Conservation (phyloP, 805 yeast genomes). For the Teunomyces panamensis region DNA sequence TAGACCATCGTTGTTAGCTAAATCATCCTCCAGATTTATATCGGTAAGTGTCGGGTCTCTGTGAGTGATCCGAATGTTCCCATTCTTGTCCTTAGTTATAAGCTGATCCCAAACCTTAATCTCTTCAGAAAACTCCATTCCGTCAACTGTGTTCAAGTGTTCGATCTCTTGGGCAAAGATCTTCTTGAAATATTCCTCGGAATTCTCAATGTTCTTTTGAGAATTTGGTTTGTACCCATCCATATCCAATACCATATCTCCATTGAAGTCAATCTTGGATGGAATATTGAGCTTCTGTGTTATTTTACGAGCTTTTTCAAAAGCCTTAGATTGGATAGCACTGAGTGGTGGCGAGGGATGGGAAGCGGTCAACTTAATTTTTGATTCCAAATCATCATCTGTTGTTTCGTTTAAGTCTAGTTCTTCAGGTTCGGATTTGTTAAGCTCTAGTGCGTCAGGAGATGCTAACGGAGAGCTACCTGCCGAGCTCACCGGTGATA, state of each 20-base stretch:
- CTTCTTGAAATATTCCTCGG: constrained; percentile 73
- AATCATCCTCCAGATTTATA: constrained; percentile 6
- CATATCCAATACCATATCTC: constrained; percentile 88
- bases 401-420: constrained; percentile 27
- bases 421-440: constrained; percentile 27
- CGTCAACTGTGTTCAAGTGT: constrained; percentile 16
- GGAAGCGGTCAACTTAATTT: constrained; percentile 19
- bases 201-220: constrained; percentile 67
- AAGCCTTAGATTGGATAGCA: constrained; percentile 33
- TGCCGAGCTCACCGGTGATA: constrained; percentile 67
- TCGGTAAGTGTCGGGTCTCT: constrained; percentile 9
- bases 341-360: constrained; percentile 10
- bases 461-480: constrained; percentile 27
- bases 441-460: constrained; percentile 3
- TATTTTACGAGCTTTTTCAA: constrained; percentile 59
- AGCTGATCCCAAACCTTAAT: constrained; percentile 35
- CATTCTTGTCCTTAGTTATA: constrained; percentile 56
- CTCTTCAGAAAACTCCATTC: constrained; percentile 17
- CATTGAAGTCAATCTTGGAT: constrained; percentile 80
- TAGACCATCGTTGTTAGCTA: constrained; percentile 3
- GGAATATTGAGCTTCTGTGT: constrained; percentile 80
- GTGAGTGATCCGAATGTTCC: constrained; percentile 57
- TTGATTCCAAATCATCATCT: constrained; percentile 24
- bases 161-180: constrained; percentile 71
- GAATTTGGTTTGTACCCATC: constrained; percentile 89